Conservation (phyloP, 2,329 filamentous ascomycete genomes). For the Phyllosticta citriasiana region DNA sequence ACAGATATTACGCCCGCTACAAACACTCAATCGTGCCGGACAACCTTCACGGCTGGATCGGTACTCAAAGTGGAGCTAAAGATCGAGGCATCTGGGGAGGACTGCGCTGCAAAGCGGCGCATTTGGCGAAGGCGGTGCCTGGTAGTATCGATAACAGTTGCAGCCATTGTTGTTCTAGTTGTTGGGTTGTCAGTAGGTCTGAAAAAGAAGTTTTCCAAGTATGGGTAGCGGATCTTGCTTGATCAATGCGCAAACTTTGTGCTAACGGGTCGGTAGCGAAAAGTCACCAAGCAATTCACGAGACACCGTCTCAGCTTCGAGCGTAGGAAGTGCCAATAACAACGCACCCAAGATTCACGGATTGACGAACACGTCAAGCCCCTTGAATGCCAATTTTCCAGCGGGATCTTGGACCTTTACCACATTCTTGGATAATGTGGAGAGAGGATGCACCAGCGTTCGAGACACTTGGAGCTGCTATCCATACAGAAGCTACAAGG, state of each 20-base stretch:
- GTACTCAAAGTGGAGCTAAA: slow-evolving; percentile 18
- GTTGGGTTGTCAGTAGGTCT: slow-evolving; percentile 33
- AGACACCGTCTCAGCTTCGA: neutral
- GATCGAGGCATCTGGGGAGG: slow-evolving; percentile 17
- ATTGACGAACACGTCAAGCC: slow-evolving; percentile 6
- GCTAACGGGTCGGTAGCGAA: neutral
- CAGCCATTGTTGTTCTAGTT: slow-evolving; percentile 27
- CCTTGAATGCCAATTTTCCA: slow-evolving; percentile 40
- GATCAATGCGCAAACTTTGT: neutral
- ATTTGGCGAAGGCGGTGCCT: slow-evolving; percentile 31
- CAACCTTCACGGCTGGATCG: slow-evolving; percentile 24
- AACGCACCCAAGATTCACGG: neutral
- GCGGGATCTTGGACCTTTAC: slow-evolving; percentile 52
- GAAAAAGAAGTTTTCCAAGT: slow-evolving; percentile 19
- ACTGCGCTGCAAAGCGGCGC: slow-evolving; percentile 22
- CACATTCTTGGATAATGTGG: slow-evolving; percentile 45
- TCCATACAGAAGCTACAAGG: slow-evolving; percentile 43
- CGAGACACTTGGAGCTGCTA: slow-evolving; percentile 53
- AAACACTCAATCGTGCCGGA: slow-evolving; percentile 23
- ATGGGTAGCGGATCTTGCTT: neutral
- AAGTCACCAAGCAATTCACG: neutral
- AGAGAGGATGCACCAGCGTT: slow-evolving; percentile 49
- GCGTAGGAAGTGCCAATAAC: neutral
- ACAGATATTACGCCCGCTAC: slow-evolving; percentile 18
- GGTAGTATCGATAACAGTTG: slow-evolving; percentile 23